Base-by-base conservation (phyloP, 352 stramenopile genomes). In the Phytopythium mirpurense region DNA sequence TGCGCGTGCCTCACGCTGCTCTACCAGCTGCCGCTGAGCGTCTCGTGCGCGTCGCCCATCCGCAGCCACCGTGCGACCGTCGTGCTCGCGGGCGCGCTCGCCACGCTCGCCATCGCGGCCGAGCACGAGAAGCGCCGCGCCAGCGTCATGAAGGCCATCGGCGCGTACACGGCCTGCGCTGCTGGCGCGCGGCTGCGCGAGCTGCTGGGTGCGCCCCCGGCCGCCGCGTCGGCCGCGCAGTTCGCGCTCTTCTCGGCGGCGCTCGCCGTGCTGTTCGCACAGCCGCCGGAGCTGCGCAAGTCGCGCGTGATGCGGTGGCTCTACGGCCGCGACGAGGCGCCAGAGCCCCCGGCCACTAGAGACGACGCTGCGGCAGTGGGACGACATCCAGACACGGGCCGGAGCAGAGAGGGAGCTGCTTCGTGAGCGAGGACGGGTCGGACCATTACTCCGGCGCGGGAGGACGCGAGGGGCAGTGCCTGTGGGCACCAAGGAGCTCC, bases 111-210 rank as follows among this genome's bases (percentile, higher is more conserved):
- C 4, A 46, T 90, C 43, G 38, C 78, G 21, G 61, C 65, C 10
- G 80, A 90, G 59, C 73, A 81, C 51, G 58, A 70, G 15, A 67
- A 71, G 45, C 77, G 80, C 8, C 77, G 77, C 14, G 57, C 62
- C 10, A 78, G 63, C 27, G 73, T 87, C 32, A 60, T 87, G 34
- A 86, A 88, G 54, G 72, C 73, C 16, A 63, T 85, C 31, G 63
- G 71, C 0, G 59, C 84, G 27, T 90, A 88, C 62, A 58, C 66
- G 45, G 59, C 80, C 14, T 63, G 68, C 43, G 64, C 62, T 24
- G 62, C 64, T 27, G 72, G 68, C 21, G 55, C 67, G 47, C 62
- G 57, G 12, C 50, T 75, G 38, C 59, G 56, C 5, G 43, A 56
- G 21, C 31, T 51, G 1, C 32, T 80, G 24, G 50, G 56, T 0